These are phyloP conservation scores for Saccharomyces hybrid DNA, from an alignment of 1,139 yeast species.

Conservation along the genomic window DNA sequence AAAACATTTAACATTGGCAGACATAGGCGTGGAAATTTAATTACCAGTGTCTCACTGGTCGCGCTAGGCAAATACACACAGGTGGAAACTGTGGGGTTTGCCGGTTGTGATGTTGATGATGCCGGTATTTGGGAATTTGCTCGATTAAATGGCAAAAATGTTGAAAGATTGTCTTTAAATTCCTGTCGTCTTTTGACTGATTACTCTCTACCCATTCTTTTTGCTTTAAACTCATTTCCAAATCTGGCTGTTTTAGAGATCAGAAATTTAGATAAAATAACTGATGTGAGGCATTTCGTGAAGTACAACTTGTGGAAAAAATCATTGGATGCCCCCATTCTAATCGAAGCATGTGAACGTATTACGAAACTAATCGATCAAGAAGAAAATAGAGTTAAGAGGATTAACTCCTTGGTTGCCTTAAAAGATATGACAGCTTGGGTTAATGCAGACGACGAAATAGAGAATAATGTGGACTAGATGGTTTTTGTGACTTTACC, in stretches of 20 bases:
- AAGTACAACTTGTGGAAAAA: constrained; percentile 60
- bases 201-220: constrained; percentile 55
- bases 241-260: constrained; percentile 70
- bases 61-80: constrained; percentile 48
- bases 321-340: constrained; percentile 43
- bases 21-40: constrained; percentile 55
- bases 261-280: constrained; percentile 51
- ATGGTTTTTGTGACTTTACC: neutral
- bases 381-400: constrained; percentile 56
- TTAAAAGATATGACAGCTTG: constrained; percentile 51
- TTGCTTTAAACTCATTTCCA: constrained; percentile 49
- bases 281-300: constrained; percentile 57
- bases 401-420: constrained; percentile 45
- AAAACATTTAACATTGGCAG: constrained; percentile 69
- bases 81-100: constrained; percentile 71
- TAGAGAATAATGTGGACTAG: neutral
- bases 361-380: constrained; percentile 52
- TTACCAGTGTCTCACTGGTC: constrained; percentile 64
- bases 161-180: constrained; percentile 71
- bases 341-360: constrained; percentile 72
- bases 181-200: constrained; percentile 64
- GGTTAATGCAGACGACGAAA: constrained; percentile 42
- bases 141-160: constrained; percentile 42
- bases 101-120: constrained; percentile 81
- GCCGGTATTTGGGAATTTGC: constrained; percentile 77